A percentile compares a stretch with the other conserved stretches of the same genome.
Evolutionary conservation across 2,329 filamentous ascomycete genomes (phyloP).

Genomic region (Fusarium coffeatum): DNA sequence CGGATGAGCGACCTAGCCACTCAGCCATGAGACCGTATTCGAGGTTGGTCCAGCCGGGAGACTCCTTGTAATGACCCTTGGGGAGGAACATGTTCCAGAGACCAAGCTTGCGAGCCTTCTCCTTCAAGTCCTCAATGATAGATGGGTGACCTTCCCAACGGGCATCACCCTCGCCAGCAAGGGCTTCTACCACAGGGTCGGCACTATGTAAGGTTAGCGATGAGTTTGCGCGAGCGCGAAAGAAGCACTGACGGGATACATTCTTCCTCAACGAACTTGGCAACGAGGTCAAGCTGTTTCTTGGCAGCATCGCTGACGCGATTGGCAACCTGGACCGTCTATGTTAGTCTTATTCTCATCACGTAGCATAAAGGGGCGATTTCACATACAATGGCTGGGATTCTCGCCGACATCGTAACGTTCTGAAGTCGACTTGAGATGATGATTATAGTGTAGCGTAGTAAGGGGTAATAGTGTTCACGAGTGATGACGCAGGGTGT

Average conservation of each 20-base stretch:
- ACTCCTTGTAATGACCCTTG: constrained; percentile 94
- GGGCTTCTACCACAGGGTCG: constrained; percentile 82
- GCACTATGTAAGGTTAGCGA: constrained; percentile 60
- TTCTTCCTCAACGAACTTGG: constrained; percentile 97
- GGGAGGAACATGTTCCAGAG: constrained; percentile 99
- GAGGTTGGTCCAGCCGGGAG: constrained; percentile 92
- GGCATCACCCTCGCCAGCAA: constrained; percentile 78
- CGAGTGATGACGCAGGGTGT: background rate
- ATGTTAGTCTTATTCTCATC: constrained; percentile 16
- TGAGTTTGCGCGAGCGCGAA: background rate
- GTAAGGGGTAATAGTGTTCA: constrained; percentile 12
- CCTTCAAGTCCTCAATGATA: constrained; percentile 90
- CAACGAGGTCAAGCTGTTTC: constrained; percentile 86
- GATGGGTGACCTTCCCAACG: constrained; percentile 85
- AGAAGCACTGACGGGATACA: constrained; percentile 75
- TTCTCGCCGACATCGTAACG: constrained; percentile 48
- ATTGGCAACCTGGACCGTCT: constrained; percentile 55
- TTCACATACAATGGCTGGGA: constrained; percentile 50
- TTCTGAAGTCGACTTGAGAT: constrained; percentile 10
- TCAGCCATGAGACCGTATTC: constrained; percentile 99
- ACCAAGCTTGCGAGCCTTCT: constrained; percentile 81
- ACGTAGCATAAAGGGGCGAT: background rate
- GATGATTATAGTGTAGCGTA: constrained; percentile 1
- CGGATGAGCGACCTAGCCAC: constrained; percentile 85
- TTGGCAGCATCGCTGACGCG: constrained; percentile 86